Base-by-base conservation (phyloP, 345 rosid genomes). In the Rhizophora apiculata region DNA sequence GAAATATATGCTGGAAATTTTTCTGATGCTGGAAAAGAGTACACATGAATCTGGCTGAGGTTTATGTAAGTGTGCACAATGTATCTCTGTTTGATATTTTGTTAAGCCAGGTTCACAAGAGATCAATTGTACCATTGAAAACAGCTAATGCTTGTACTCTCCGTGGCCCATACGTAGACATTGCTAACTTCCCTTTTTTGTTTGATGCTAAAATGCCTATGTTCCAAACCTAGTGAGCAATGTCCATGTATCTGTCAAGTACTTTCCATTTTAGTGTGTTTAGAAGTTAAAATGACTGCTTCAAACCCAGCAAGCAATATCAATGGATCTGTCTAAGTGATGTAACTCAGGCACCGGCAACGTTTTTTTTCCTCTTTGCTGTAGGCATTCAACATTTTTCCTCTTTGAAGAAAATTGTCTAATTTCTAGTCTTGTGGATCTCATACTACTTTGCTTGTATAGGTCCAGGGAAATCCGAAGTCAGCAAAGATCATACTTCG, bases 1-100 rank as follows among this genome's bases (percentile, higher is more conserved):
- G 37, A 34, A 34, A 34, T 34, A 34, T 34, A 82, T 87, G 89
- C 81, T 82, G 79, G 85, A 84, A 82, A 80, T 85, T 70, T 71
- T 87, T 79, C 79, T 70, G 66, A 82, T 82, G 64, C 64, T 94
- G 76, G 90, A 89, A 82, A 86, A 85, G 67, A 84, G 88, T 64
- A 55, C 69, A 70, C 76, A 60, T 87, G 76, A 87, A 83, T 77
- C 73, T 91, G 26, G 70, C 82, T 29, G 87, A 88, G 63, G 74
- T 85, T 76, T 83, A 54, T 80, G 98, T 94, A 87, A 37, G 97
- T 86, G 63, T 76, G 69, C 2, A 64, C 55, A 32, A 65, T 13
- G 66, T 32, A 63, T 30, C 37, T 66, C 54, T 64, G 26, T 58
- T 73, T 18, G 27, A 29, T 54, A 52, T 16, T 70, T 48, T 48